These are phyloP conservation scores for Pseudogymnoascus sp. DNA, from an alignment of 2,329 filamentous ascomycete genomes.

Conservation along the genomic window DNA sequence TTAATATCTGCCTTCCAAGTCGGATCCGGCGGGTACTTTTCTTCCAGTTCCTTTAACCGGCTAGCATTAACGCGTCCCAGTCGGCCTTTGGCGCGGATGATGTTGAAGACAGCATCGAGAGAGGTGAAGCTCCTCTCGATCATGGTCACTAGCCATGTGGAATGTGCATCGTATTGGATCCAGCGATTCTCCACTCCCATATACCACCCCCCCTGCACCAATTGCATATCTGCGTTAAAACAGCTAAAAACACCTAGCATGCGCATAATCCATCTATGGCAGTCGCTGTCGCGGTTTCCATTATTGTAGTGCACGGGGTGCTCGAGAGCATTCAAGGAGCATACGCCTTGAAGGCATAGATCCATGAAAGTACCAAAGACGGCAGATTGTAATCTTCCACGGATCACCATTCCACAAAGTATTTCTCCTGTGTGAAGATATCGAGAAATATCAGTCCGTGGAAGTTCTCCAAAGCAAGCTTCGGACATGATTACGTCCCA, in stretches of 20 bases:
- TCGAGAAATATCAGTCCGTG: not conserved
- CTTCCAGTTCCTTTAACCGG: not conserved
- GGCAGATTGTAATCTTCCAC: not conserved
- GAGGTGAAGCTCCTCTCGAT: not conserved
- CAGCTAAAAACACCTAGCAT: not conserved
- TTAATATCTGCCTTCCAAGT: not conserved
- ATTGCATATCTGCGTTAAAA: not conserved
- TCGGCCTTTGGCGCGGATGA: not conserved
- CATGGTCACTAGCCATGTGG: not conserved
- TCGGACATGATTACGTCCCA: not conserved
- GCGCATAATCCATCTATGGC: not conserved
- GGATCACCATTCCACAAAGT: not conserved
- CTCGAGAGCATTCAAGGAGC: not conserved
- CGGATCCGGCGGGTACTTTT: not conserved
- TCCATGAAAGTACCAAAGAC: not conserved
- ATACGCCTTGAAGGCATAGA: not conserved
- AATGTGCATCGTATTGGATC: not conserved
- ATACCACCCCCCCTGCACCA: not conserved
- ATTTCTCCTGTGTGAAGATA: not conserved
- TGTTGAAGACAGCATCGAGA: not conserved
- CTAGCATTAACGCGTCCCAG: not conserved
- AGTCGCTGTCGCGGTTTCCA: not conserved
- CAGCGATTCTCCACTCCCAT: not conserved
- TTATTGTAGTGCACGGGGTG: not conserved
- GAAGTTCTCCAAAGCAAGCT: not conserved